Conservation (phyloP, 2,329 filamentous ascomycete species). For the Metarhizium sp. region DNA sequence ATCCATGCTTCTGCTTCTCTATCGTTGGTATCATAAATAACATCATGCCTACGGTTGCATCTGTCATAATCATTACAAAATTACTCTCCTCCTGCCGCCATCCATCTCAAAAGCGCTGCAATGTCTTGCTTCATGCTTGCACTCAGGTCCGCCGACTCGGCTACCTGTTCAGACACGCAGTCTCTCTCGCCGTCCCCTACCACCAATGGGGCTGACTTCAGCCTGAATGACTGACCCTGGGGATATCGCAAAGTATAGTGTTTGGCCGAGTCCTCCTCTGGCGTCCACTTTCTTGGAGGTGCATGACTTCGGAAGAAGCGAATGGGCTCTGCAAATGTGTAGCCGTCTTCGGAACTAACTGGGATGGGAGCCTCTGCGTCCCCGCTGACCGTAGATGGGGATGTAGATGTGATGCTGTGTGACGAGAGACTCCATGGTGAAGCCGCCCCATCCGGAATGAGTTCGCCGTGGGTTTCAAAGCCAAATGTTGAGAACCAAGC, state of each 20-base stretch:
- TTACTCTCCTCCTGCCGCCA: constrained; percentile 14
- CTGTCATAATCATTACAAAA: not conserved
- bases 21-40: not conserved
- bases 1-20: not conserved
- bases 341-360: constrained; percentile 23
- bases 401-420: constrained; percentile 16
- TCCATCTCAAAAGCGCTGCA: constrained; percentile 50
- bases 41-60: not conserved
- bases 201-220: constrained; percentile 33
- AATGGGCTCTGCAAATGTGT: constrained; percentile 18
- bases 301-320: constrained; percentile 21
- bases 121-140: constrained; percentile 43
- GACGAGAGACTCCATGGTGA: constrained; percentile 8
- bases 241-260: constrained; percentile 9
- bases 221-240: constrained; percentile 11
- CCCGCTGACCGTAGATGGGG: constrained; percentile 18
- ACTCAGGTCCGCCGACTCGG: constrained; percentile 44
- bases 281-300: constrained; percentile 25
- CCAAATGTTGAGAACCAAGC: constrained; percentile 44
- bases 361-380: constrained; percentile 30
- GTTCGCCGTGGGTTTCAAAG: constrained; percentile 32
- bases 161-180: constrained; percentile 10
- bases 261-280: constrained; percentile 23
- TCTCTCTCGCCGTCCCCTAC: constrained; percentile 25
- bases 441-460: constrained; percentile 19